These are phyloP conservation scores for Yarrowia sp. DNA, from an alignment of 805 yeast genomes.

Conservation along the genomic window DNA sequence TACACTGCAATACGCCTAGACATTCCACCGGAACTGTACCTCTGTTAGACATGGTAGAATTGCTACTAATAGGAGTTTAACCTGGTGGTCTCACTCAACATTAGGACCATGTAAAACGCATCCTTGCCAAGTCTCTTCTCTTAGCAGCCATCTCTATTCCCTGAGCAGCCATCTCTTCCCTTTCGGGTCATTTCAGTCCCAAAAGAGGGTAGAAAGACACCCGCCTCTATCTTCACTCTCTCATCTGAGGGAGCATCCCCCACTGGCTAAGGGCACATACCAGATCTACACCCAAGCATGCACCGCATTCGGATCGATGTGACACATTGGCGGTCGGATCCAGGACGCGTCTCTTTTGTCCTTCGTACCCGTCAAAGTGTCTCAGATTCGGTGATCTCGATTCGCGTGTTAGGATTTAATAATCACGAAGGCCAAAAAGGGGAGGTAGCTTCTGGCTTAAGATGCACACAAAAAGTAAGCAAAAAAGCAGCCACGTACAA, in stretches of 20 bases:
- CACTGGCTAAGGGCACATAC: background rate
- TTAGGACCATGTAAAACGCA: too few species aligned
- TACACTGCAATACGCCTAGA: too few species aligned
- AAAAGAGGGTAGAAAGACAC: background rate
- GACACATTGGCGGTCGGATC: background rate
- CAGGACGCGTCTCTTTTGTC: constrained; percentile 1
- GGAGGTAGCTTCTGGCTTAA: background rate
- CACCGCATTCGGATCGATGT: constrained; percentile 9
- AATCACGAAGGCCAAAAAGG: background rate
- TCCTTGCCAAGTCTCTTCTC: too few species aligned
- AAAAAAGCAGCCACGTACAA: background rate
- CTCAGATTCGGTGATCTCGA: constrained; percentile 25
- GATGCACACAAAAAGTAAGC: background rate
- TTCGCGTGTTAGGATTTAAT: constrained; percentile 30
- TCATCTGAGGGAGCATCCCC: too few species aligned
- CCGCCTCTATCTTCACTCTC: too few species aligned
- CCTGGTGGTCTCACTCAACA: too few species aligned
- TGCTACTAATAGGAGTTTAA: too few species aligned
- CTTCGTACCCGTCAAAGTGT: constrained; percentile 12
- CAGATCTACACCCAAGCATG: constrained; percentile 6
- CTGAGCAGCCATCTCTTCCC: background rate
- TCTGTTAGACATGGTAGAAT: too few species aligned
- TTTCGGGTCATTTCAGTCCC: background rate
- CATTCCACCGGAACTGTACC: too few species aligned
- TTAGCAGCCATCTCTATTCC: background rate